Conservation (phyloP, 2,329 filamentous ascomycete genomes). For the Whalleya microplaca region DNA sequence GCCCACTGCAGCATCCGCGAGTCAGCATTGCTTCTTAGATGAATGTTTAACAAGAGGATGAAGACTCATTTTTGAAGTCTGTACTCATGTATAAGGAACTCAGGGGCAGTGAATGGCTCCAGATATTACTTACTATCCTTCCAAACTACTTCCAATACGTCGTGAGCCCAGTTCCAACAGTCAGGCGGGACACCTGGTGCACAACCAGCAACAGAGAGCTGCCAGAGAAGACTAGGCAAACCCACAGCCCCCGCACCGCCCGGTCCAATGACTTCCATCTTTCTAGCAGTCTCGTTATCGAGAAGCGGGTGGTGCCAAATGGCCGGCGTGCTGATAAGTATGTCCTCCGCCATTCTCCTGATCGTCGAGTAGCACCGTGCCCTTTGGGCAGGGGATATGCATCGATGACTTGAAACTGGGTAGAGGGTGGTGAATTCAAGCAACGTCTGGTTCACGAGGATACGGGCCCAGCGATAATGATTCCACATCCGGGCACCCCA, state of each 20-base stretch:
- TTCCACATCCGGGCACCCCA: conserved; percentile 61
- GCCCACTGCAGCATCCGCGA: conserved; percentile 38
- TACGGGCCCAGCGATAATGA: conserved; percentile 62
- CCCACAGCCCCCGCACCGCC: conserved; percentile 52
- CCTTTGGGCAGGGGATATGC: conserved; percentile 38
- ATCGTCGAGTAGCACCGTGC: conserved; percentile 41
- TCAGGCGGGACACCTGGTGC: conserved; percentile 48
- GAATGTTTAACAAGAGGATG: not conserved
- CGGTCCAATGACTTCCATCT: conserved; percentile 42
- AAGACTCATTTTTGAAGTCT: not conserved
- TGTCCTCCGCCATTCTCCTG: conserved; percentile 46
- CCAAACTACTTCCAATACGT: conserved; percentile 53
- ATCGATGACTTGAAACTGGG: conserved; percentile 42
- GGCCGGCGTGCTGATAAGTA: conserved; percentile 50
- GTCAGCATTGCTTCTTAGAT: not conserved
- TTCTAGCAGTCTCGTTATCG: conserved; percentile 40
- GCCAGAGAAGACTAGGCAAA: conserved; percentile 52
- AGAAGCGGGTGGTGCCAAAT: conserved; percentile 57
- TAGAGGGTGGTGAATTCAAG: conserved; percentile 44
- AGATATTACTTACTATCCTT: conserved; percentile 35
- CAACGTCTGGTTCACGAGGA: conserved; percentile 56
- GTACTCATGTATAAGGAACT: no score
- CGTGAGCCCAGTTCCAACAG: conserved; percentile 50
- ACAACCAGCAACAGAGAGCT: conserved; percentile 51
- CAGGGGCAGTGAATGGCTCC: not conserved